A percentile compares a stretch with the other conserved stretches of the same genome.
Evolutionary conservation across 257 asterid genomes (phyloP).

Genomic region (Solanum habrochaites): DNA sequence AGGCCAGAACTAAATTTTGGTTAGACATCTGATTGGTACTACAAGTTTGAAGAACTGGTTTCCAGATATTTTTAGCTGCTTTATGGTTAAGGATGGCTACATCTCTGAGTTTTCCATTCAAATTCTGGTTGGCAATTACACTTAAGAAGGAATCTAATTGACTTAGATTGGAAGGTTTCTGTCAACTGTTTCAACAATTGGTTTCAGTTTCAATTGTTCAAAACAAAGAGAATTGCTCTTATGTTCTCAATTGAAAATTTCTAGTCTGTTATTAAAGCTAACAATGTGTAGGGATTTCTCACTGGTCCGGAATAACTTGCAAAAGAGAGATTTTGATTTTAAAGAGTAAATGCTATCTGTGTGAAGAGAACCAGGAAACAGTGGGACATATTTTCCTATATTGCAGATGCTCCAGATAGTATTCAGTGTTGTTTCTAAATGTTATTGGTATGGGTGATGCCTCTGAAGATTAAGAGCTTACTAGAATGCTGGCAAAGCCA

Average conservation of each 20-base stretch:
- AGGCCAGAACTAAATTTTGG: background rate
- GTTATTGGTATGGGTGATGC: background rate
- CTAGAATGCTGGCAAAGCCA: background rate
- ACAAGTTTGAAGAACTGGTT: background rate
- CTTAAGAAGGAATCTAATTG: background rate
- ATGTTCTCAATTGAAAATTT: background rate
- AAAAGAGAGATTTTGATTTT: background rate
- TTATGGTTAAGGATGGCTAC: background rate
- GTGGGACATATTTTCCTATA: background rate
- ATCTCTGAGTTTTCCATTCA: background rate
- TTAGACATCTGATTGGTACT: background rate
- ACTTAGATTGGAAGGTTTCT: background rate
- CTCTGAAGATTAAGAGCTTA: background rate
- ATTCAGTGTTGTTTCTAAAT: background rate
- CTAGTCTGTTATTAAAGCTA: background rate
- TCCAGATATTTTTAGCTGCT: background rate
- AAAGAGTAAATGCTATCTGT: background rate
- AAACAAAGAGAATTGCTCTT: background rate
- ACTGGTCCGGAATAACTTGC: background rate
- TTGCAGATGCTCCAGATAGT: background rate
- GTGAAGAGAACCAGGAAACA: background rate
- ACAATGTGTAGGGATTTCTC: background rate
- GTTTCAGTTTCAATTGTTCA: background rate
- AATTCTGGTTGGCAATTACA: background rate
- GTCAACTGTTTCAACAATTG: background rate